phyloP scores from a whole-genome alignment of 352 stramenopile species.

The Phytophthora ohioensis region DNA sequence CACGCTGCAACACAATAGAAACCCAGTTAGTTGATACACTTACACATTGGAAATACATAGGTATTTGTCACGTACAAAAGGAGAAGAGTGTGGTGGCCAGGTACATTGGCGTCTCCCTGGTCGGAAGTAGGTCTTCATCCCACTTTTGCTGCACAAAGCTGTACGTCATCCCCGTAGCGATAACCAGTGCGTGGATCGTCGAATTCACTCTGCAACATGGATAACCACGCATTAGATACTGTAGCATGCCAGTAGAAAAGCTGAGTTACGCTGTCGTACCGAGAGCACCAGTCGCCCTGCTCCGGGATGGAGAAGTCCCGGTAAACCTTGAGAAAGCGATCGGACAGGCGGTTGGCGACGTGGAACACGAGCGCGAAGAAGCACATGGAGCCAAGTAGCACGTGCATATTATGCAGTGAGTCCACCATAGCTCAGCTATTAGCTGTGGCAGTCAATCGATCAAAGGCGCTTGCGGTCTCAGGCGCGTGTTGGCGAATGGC shows the following conservation, averaged over 20 bases:
- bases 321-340: slow-evolving; percentile 67
- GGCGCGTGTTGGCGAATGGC: slow-evolving; percentile 24
- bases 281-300: slow-evolving; percentile 83
- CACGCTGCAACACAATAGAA: slow-evolving; percentile 50
- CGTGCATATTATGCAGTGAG: slow-evolving; percentile 43
- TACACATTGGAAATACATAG: neutral
- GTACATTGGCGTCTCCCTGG: slow-evolving; percentile 54
- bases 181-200: slow-evolving; percentile 77
- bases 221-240: slow-evolving; percentile 6
- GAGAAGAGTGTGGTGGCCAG: slow-evolving; percentile 75
- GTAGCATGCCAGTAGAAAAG: neutral
- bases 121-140: slow-evolving; percentile 67
- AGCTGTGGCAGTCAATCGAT: neutral
- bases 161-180: slow-evolving; percentile 72
- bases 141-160: slow-evolving; percentile 68
- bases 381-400: slow-evolving; percentile 62
- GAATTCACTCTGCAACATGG: slow-evolving; percentile 70
- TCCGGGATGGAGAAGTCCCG: slow-evolving; percentile 74
- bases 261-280: slow-evolving; percentile 49
- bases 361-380: slow-evolving; percentile 72
- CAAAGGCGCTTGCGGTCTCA: neutral
- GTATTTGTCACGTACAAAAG: slow-evolving; percentile 60
- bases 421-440: slow-evolving; percentile 13
- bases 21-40: neutral
- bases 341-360: slow-evolving; percentile 57